These are phyloP conservation scores for Nymphaea thermarum DNA, from an alignment of 164 flowering plant genomes.

Conservation along the genomic window DNA sequence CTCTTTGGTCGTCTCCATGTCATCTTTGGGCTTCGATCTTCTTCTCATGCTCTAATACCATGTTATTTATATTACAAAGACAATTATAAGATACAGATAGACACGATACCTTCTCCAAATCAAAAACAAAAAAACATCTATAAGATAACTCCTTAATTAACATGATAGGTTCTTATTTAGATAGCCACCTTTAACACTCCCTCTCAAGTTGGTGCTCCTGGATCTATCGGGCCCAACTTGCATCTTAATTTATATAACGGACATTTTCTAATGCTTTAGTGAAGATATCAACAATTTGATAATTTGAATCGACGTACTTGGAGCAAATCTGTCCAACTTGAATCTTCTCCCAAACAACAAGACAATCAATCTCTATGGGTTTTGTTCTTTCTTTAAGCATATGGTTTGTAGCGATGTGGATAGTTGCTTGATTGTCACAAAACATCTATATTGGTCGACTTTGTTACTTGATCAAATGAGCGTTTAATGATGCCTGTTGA, in stretches of 20 bases:
- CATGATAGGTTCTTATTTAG: too few relatives aligned
- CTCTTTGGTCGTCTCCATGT: background rate
- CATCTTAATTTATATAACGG: background rate
- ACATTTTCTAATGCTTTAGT: background rate
- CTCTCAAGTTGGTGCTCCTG: background rate
- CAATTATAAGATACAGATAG: too few relatives aligned
- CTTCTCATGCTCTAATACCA: too few relatives aligned
- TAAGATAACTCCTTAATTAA: background rate
- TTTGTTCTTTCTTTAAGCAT: too few relatives aligned
- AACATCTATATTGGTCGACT: background rate
- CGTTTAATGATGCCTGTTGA: too few relatives aligned
- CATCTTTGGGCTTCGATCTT: too few relatives aligned
- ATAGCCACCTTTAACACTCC: background rate
- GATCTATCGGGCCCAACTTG: background rate
- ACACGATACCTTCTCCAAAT: too few relatives aligned
- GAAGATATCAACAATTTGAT: background rate
- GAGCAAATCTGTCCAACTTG: background rate
- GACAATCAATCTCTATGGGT: too few relatives aligned
- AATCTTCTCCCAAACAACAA: background rate
- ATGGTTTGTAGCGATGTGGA: background rate
- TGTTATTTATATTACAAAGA: too few relatives aligned
- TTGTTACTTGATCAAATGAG: background rate
- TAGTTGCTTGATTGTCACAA: background rate
- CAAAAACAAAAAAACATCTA: too few relatives aligned
- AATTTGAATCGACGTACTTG: background rate